These are phyloP conservation scores for Malus sylvestris DNA, from an alignment of 306 rosid species.

Conservation along the genomic window DNA sequence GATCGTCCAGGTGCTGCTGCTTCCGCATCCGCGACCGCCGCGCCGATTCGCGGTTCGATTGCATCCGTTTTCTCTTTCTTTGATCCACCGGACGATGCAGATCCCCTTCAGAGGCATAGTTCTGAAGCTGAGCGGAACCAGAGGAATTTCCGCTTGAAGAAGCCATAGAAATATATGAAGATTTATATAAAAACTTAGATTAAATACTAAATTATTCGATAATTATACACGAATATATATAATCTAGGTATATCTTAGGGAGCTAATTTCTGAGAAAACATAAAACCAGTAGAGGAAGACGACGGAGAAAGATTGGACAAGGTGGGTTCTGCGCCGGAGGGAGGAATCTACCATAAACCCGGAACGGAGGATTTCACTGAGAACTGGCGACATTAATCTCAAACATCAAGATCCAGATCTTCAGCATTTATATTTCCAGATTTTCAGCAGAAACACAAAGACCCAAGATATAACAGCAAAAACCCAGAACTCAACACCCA, in stretches of 20 bases:
- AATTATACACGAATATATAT: neutral
- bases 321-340: conserved; percentile 72
- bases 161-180: conserved; percentile 28
- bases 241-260: neutral
- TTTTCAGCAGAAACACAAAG: neutral
- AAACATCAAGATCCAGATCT: conserved; percentile 41
- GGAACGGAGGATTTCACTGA: conserved; percentile 88
- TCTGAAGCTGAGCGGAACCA: conserved; percentile 30
- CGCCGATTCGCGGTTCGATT: conserved; percentile 84
- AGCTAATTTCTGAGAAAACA: conserved; percentile 54
- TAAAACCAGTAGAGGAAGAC: conserved; percentile 93
- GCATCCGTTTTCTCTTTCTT: conserved; percentile 68
- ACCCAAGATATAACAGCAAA: neutral
- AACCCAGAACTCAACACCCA: neutral
- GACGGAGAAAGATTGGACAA: conserved; percentile 92
- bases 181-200: neutral
- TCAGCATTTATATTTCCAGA: conserved; percentile 13
- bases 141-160: conserved; percentile 65
- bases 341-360: conserved; percentile 80
- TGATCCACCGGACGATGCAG: conserved; percentile 50
- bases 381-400: conserved; percentile 85
- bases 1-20: conserved; percentile 70
- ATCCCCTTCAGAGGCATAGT: conserved; percentile 57
- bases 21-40: conserved; percentile 67
- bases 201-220: neutral